phyloP scores from a whole-genome alignment of 345 rosid genomes.

The Erodium maritimum region DNA sequence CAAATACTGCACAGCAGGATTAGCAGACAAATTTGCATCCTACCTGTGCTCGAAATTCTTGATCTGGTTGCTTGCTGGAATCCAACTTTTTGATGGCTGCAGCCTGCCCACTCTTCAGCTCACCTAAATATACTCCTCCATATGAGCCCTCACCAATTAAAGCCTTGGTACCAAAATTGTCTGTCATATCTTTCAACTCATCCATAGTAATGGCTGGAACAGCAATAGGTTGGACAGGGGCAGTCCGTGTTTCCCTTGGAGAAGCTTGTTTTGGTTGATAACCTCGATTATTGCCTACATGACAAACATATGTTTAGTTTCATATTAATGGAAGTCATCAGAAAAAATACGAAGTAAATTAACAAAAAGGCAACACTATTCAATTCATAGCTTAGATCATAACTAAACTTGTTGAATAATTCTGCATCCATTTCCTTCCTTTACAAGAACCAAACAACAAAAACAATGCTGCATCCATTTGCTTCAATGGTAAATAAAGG shows the following conservation, averaged over 20 bases:
- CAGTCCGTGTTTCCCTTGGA: slow-evolving; percentile 2
- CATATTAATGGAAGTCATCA: neutral
- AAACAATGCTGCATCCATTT: neutral
- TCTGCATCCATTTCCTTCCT: neutral
- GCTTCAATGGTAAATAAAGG: neutral
- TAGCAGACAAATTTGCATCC: neutral
- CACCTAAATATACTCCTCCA: slow-evolving; percentile 12
- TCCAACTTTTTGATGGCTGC: slow-evolving; percentile 15
- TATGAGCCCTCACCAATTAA: slow-evolving; percentile 10
- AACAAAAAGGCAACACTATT: neutral
- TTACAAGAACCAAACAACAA: neutral
- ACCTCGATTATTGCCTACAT: neutral
- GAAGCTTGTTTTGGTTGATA: slow-evolving; percentile 4
- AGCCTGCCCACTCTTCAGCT: slow-evolving; percentile 7
- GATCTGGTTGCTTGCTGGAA: slow-evolving; percentile 10
- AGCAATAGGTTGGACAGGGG: neutral
- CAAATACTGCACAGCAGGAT: neutral
- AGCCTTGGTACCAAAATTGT: slow-evolving; percentile 6
- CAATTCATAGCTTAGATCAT: neutral
- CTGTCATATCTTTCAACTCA: slow-evolving; percentile 2
- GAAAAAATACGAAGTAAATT: neutral
- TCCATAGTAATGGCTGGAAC: slow-evolving; percentile 1
- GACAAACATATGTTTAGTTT: neutral
- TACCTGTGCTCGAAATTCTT: slow-evolving; percentile 9
- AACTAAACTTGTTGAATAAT: neutral